Conservation (phyloP, 75 land plant genomes). For the Pseudotsuga menziesii region DNA sequence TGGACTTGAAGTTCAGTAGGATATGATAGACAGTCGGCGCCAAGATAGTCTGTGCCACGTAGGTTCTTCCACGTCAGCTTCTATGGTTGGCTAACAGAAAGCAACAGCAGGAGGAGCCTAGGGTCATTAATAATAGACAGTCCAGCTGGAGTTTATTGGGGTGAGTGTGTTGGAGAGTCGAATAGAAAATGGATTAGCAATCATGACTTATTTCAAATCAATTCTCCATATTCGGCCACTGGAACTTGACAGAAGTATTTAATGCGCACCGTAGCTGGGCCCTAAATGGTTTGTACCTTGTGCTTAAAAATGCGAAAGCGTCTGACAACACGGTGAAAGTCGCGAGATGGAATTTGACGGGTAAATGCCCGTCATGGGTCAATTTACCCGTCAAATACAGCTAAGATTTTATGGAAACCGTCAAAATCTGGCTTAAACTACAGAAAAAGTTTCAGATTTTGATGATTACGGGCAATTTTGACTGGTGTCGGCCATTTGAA, state of each 20-base stretch:
- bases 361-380: no score
- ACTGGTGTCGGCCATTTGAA: no score
- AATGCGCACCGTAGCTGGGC: not conserved
- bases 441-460: no score
- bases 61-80: not conserved
- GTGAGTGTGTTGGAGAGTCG: not conserved
- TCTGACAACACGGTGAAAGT: not conserved
- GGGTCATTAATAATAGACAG: not conserved
- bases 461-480: no score
- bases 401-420: no score
- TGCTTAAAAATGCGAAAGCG: not conserved
- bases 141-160: not conserved
- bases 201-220: slow-evolving; percentile 6
- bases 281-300: not conserved
- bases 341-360: no score
- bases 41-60: not conserved
- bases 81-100: not conserved
- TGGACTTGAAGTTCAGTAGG: no score
- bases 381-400: no score
- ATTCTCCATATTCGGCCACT: not conserved
- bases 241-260: not conserved
- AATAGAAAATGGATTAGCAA: not conserved
- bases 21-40: not conserved
- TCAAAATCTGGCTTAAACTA: no score
- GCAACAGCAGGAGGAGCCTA: not conserved